A percentile compares a stretch with the other conserved stretches of the same genome.
Conservation (phyloP, 108 stramenopile genomes). For the Pseudonitzschia multiseries region DNA sequence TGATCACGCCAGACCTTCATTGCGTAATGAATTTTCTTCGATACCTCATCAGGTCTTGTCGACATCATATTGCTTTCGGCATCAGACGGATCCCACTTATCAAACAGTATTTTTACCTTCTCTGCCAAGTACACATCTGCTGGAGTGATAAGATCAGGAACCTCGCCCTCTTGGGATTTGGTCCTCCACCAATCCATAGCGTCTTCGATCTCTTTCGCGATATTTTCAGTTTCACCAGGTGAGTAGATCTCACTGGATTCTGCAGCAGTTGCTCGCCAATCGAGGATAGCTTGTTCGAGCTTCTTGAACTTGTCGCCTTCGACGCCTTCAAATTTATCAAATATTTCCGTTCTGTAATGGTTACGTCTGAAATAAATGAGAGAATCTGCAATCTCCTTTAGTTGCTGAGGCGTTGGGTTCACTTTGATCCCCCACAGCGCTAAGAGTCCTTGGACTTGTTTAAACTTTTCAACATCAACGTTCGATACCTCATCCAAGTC, state of each 20-base stretch:
- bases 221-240: constrained; percentile 25
- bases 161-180: constrained; percentile 20
- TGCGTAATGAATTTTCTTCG: constrained; percentile 34
- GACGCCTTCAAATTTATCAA: constrained; percentile 35
- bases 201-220: constrained; percentile 38
- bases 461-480: constrained; percentile 24
- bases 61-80: constrained; percentile 23
- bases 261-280: constrained; percentile 32
- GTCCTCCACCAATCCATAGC: constrained; percentile 38
- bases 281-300: constrained; percentile 41
- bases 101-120: constrained; percentile 29
- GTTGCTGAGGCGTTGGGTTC: constrained; percentile 24
- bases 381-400: constrained; percentile 41
- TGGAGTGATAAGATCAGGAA: constrained; percentile 16
- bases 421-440: constrained; percentile 35
- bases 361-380: constrained; percentile 41
- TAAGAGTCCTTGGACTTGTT: constrained; percentile 38
- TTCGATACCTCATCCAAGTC: constrained; percentile 10
- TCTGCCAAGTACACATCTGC: constrained; percentile 24
- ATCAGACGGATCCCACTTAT: constrained; percentile 31
- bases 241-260: constrained; percentile 20
- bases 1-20: constrained; percentile 34
- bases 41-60: constrained; percentile 26
- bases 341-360: constrained; percentile 35
- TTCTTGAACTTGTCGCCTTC: constrained; percentile 40